Base-by-base conservation (phyloP, 2,329 filamentous ascomycete genomes). In the Hypoxylon sp. region DNA sequence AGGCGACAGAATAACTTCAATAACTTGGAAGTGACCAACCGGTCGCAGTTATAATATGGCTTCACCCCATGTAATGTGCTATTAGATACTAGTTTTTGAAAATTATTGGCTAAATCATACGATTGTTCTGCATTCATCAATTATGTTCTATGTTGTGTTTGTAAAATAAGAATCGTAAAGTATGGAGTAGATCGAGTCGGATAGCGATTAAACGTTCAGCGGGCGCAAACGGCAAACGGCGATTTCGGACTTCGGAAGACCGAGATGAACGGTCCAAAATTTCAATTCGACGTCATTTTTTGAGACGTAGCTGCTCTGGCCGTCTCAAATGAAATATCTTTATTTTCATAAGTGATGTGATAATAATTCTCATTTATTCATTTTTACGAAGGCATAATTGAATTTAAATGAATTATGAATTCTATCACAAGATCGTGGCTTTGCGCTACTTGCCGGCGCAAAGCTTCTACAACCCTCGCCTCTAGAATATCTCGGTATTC, bases 371-470 rank as follows among this genome's bases (percentile, higher is more conserved):
- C 5, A 32, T 28, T 19, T 50, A 4, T n/a, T 36, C 14, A 10
- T 38, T 46, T 9, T 25, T 41, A 36, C 9, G n/a, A 25, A 25
- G 17, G 19, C 21, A 17, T 41, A 51, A 13, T 25, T 34, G 6
- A 19, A 30, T 55, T 19, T 25, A 19, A 32, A 30, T 58, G 3
- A 14, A 68, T 9, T 13, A 78, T 77, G 76, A 38, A 58, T 46
- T 67, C 61, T 1, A 58, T 76, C 34, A 63, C 69, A 13, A 75
- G 71, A 45, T 68, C 74, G 51, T 75, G 76, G 76, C 72, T 75
- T 50, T 76, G 74, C 65, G 69, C 51, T 13, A 51, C 75, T 19
- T 76, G 74, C 57, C 70, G 69, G 55, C 67, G 59, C 43, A 76
- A 66, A 69, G 67, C 61, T 38, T 50, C 63, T n/a, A 21, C 60